A percentile compares a stretch with the other conserved stretches of the same genome.
Evolutionary conservation across 106 monocot species (phyloP).

Genomic region (Acorus calamus): DNA sequence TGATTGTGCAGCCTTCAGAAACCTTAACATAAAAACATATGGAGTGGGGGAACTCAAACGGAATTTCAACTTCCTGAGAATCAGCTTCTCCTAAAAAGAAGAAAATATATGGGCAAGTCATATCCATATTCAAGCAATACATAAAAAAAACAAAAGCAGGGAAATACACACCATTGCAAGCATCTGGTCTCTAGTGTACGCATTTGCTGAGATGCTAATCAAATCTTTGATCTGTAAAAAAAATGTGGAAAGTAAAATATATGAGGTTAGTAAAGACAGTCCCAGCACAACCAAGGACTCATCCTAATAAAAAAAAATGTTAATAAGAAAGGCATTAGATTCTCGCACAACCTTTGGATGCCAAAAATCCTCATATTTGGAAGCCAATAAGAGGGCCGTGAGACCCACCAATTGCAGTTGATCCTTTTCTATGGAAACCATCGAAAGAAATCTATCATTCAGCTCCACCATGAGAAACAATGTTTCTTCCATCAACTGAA

Average conservation of each 20-base stretch:
- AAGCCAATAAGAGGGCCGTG: slow-evolving; percentile 34
- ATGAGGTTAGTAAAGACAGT: not conserved
- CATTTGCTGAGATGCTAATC: slow-evolving; percentile 27
- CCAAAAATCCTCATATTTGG: slow-evolving; percentile 55
- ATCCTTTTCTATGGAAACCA: slow-evolving; percentile 23
- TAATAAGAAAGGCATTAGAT: too few relatives aligned
- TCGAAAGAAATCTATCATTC: slow-evolving; percentile 42
- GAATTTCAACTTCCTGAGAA: slow-evolving; percentile 26
- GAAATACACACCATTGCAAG: slow-evolving; percentile 33
- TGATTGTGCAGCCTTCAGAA: slow-evolving; percentile 41
- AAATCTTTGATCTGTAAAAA: slow-evolving; percentile 33
- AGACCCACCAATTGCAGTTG: slow-evolving; percentile 44
- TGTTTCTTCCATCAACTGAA: slow-evolving; percentile 51
- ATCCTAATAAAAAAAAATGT: too few relatives aligned
- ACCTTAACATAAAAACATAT: slow-evolving; percentile 49
- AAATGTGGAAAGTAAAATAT: not conserved
- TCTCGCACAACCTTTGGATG: slow-evolving; percentile 34
- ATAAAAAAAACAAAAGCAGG: not conserved
- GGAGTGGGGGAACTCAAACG: slow-evolving; percentile 46
- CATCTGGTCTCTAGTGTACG: slow-evolving; percentile 32
- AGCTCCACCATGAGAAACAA: slow-evolving; percentile 53
- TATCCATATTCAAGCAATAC: not conserved
- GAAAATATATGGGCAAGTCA: not conserved
- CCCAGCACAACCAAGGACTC: too few relatives aligned
- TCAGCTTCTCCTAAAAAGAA: slow-evolving; percentile 26